Evolutionary conservation across 1,139 yeast genomes (phyloP).

Genomic region (Yamadazyma membranifaciens): DNA sequence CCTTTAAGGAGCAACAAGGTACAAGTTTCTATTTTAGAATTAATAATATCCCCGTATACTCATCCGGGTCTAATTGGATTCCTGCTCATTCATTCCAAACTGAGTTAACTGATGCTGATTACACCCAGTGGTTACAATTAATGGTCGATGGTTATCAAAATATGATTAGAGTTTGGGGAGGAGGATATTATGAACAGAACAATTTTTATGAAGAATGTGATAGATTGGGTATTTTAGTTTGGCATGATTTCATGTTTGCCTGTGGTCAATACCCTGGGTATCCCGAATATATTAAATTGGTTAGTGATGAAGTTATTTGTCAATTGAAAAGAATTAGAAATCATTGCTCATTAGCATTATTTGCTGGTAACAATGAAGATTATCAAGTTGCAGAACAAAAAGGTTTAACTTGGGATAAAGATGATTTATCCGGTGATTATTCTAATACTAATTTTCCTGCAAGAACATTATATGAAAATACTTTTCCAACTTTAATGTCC

Average conservation of each 20-base stretch:
- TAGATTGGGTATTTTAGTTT: conserved; percentile 38
- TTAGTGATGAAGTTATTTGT: conserved; percentile 28
- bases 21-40: conserved; percentile 38
- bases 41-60: conserved; percentile 35
- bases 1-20: conserved; percentile 27
- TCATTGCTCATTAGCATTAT: conserved; percentile 29
- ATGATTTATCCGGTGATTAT: conserved; percentile 27
- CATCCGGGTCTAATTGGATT: conserved; percentile 47
- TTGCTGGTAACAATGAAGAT: conserved; percentile 47
- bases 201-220: conserved; percentile 43
- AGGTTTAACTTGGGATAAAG: conserved; percentile 27
- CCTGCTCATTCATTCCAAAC: conserved; percentile 43
- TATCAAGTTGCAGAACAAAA: conserved; percentile 40
- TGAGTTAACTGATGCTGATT: conserved; percentile 27
- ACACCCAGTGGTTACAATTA: conserved; percentile 30
- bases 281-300: conserved; percentile 25
- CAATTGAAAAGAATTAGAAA: conserved; percentile 38
- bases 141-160: conserved; percentile 38
- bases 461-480: conserved; percentile 33
- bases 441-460: conserved; percentile 37
- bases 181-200: conserved; percentile 44
- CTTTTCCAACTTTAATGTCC: conserved; percentile 28
- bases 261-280: conserved; percentile 48
- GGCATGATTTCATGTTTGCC: conserved; percentile 56
- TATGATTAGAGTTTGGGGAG: conserved; percentile 49